phyloP scores from a whole-genome alignment of 352 stramenopile genomes.

The Salisapilia sapeloensis region DNA sequence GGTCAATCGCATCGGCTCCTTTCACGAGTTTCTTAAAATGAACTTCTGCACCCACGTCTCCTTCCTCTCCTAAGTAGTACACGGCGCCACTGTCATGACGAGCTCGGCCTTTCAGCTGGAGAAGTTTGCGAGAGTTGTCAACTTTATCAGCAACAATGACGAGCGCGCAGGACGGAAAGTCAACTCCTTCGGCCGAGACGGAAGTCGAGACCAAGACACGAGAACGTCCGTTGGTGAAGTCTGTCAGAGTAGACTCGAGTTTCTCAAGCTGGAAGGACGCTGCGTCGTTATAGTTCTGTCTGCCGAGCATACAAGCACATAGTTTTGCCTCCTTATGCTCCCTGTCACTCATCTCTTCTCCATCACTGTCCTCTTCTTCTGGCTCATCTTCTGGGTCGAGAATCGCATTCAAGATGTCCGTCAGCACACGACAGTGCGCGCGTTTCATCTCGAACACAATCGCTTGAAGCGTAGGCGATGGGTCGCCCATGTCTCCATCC shows the following conservation, averaged over 20 bases:
- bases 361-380: background rate
- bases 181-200: constrained; percentile 61
- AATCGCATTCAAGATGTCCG: constrained; percentile 60
- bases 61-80: constrained; percentile 51
- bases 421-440: constrained; percentile 61
- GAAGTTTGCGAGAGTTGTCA: constrained; percentile 33
- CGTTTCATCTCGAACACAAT: constrained; percentile 78
- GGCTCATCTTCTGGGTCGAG: constrained; percentile 11
- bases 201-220: constrained; percentile 57
- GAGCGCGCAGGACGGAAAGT: constrained; percentile 58
- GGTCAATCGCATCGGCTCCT: constrained; percentile 30
- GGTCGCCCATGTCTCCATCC: constrained; percentile 12
- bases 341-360: constrained; percentile 1
- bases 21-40: constrained; percentile 25
- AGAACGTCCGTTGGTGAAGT: constrained; percentile 35
- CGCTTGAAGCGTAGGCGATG: constrained; percentile 35
- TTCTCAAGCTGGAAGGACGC: constrained; percentile 33
- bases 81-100: constrained; percentile 60
- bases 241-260: constrained; percentile 29
- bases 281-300: constrained; percentile 27
- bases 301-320: constrained; percentile 51
- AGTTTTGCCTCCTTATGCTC: constrained; percentile 3
- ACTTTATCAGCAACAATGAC: constrained; percentile 47
- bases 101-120: constrained; percentile 54
- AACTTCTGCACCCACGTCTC: constrained; percentile 17